A percentile compares a stretch with the other conserved stretches of the same genome.
Evolutionary conservation across 495 filamentous ascomycete species (phyloP).

Genomic region (Pseudoneurospora amorphoporcata): DNA sequence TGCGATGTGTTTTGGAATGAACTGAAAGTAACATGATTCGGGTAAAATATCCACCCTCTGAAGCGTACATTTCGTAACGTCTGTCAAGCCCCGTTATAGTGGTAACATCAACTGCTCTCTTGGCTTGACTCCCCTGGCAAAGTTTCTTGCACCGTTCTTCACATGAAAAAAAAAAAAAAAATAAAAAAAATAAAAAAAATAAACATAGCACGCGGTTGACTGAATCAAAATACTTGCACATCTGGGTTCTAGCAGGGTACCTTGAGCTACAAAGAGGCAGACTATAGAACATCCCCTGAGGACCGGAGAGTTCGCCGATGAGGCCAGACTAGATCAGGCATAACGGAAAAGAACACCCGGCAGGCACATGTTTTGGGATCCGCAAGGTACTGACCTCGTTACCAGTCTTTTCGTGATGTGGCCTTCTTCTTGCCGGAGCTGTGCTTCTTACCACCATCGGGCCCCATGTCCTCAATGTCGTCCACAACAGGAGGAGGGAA

Average conservation of each 20-base stretch:
- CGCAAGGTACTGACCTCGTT: background rate
- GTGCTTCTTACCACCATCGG: background rate
- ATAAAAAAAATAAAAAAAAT: too few species aligned
- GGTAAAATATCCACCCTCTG: background rate
- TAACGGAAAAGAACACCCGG: background rate
- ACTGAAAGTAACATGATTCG: background rate
- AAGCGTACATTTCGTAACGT: background rate
- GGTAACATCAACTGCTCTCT: background rate
- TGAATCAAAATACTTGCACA: background rate
- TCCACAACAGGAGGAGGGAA: conserved; percentile 29
- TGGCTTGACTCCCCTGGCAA: background rate
- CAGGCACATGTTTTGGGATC: background rate
- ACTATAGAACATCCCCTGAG: background rate
- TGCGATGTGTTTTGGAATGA: background rate
- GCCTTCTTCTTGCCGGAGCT: background rate
- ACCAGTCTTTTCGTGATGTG: background rate
- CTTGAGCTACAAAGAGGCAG: background rate
- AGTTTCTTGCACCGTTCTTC: background rate
- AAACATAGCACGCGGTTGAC: background rate
- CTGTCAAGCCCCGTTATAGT: background rate
- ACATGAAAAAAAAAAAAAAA: background rate
- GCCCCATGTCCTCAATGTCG: conserved; percentile 7
- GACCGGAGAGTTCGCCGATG: background rate
- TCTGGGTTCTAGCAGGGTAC: background rate
- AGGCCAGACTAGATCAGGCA: background rate